Evolutionary conservation across 768 basidiomycete genomes (phyloP), one percentile per base, ranked within the genome.

Genomic region (Crassisporium funariophilum): DNA sequence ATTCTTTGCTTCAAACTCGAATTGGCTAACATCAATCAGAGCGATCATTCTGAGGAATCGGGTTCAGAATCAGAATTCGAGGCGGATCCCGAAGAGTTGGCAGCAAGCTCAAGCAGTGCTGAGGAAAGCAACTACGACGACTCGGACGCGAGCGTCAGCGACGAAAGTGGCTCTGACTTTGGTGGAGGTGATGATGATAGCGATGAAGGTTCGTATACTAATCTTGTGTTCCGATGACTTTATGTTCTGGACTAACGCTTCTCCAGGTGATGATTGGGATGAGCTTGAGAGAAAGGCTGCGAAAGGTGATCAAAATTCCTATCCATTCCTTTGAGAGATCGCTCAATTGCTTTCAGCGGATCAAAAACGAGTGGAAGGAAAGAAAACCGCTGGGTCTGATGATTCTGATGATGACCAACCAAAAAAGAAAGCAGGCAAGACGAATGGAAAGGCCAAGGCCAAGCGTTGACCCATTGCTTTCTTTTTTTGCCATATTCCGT

Each of bases 211-310:
- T 48, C 19, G 64, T 60, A 41, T 16, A 9, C 10, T 46, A 23
- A 19, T n/a, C n/a, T n/a, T n/a, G n/a, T n/a, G n/a, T n/a, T n/a
- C n/a, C n/a, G n/a, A n/a, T n/a, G n/a, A n/a, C n/a, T n/a, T n/a
- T n/a, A n/a, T n/a, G n/a, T n/a, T n/a, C n/a, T 35, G 53, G 11
- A 29, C 31, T 21, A 34, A 33, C 21, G 42, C 55, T 43, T n/a
- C n/a, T n/a, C n/a, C 55, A 78, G 89, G 93, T 8, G 91, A 95
- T 44, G 94, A 95, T 58, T 99, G 95, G 95, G 95, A 97, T 59
- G 92, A 93, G 65, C 73, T 97, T 25, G 95, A 97, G 68, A 75
- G 82, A 35, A 95, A 94, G 65, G 94, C 94, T 5, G 91, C 91
- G 6, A 88, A 88, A 76, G 88, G 84, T 90, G 60, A 57, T 46